These are phyloP conservation scores for Candida arabinofermentans DNA, from an alignment of 805 yeast species.

Conservation along the genomic window DNA sequence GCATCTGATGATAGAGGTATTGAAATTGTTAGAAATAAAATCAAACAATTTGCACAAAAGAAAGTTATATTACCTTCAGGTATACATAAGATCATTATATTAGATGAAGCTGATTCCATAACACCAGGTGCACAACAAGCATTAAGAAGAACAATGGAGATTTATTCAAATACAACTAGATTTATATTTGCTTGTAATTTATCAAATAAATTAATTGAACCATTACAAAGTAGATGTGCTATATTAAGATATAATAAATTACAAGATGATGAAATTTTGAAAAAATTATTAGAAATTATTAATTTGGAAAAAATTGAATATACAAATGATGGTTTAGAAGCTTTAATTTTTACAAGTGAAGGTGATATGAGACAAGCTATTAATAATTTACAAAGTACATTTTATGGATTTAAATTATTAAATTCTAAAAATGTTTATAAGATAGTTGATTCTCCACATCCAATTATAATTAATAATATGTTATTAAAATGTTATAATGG, in stretches of 20 bases:
- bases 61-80: slow-evolving; percentile 85
- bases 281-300: slow-evolving; percentile 67
- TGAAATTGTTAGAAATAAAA: slow-evolving; percentile 89
- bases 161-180: slow-evolving; percentile 91
- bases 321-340: slow-evolving; percentile 88
- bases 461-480: slow-evolving; percentile 73
- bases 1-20: slow-evolving; percentile 98
- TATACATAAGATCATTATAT: slow-evolving; percentile 84
- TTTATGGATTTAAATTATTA: slow-evolving; percentile 90
- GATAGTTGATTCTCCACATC: slow-evolving; percentile 96
- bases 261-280: slow-evolving; percentile 79
- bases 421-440: slow-evolving; percentile 89
- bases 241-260: slow-evolving; percentile 80
- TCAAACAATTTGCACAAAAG: slow-evolving; percentile 94
- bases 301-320: slow-evolving; percentile 68
- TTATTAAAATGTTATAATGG: slow-evolving; percentile 34
- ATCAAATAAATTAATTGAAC: slow-evolving; percentile 91
- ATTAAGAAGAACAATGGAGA: slow-evolving; percentile 89
- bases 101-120: slow-evolving; percentile 97
- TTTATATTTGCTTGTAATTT: slow-evolving; percentile 99
- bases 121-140: slow-evolving; percentile 97
- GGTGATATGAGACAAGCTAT: slow-evolving; percentile 99
- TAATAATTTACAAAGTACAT: slow-evolving; percentile 89
- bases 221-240: slow-evolving; percentile 94
- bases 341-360: slow-evolving; percentile 90